A percentile compares a stretch with the other conserved stretches of the same genome.
These are phyloP conservation scores for Plantago ovata DNA, from an alignment of 257 asterid species.

Conservation along the genomic window DNA sequence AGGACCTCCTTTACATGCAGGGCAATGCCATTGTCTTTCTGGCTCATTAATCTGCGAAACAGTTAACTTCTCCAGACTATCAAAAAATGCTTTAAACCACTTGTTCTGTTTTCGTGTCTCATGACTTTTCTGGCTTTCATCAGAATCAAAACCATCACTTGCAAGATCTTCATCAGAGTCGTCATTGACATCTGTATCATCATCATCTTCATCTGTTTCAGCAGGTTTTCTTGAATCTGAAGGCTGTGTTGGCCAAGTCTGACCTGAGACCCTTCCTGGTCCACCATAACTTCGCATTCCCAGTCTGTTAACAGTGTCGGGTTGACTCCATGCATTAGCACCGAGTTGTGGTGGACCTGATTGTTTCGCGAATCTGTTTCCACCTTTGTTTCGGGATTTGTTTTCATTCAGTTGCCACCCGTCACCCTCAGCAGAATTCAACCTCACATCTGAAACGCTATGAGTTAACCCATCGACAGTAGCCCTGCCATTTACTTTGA, in stretches of 20 bases:
- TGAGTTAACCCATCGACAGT: slow-evolving; percentile 30
- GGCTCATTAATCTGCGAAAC: slow-evolving; percentile 50
- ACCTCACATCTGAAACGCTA: slow-evolving; percentile 34
- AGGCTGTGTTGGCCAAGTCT: slow-evolving; percentile 32
- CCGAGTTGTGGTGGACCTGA: slow-evolving; percentile 31
- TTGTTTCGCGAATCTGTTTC: slow-evolving; percentile 32
- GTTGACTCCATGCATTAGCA: slow-evolving; percentile 56
- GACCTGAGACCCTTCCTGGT: slow-evolving; percentile 43
- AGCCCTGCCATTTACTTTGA: slow-evolving; percentile 26
- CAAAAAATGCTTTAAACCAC: slow-evolving; percentile 49
- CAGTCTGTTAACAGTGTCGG: slow-evolving; percentile 40
- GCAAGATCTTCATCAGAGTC: slow-evolving; percentile 46
- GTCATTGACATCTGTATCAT: slow-evolving; percentile 33
- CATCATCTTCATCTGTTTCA: slow-evolving; percentile 38
- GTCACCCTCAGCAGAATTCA: slow-evolving; percentile 37
- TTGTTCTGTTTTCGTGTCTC: slow-evolving; percentile 42
- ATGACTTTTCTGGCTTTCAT: slow-evolving; percentile 46
- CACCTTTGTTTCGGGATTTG: slow-evolving; percentile 50
- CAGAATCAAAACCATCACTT: slow-evolving; percentile 53
- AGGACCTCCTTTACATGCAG: slow-evolving; percentile 64
- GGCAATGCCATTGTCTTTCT: slow-evolving; percentile 66
- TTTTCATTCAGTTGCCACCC: slow-evolving; percentile 63
- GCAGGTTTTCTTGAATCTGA: slow-evolving; percentile 33
- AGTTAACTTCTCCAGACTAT: slow-evolving; percentile 35
- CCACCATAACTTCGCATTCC: slow-evolving; percentile 40